Base-by-base conservation (phyloP, 169 alveolate genomes). In the Babesia divergens region DNA sequence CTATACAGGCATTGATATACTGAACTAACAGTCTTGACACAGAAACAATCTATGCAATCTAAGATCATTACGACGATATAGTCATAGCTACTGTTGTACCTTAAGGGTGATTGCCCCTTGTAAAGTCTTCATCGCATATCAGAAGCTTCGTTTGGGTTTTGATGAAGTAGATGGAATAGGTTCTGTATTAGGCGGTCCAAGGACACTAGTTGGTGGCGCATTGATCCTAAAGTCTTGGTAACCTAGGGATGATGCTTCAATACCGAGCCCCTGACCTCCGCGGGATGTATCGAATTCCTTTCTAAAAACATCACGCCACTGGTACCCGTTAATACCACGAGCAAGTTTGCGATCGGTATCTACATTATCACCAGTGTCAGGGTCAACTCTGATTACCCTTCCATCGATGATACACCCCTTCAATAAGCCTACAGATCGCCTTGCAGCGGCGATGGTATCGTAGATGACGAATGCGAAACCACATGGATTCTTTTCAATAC, bases 381-480 rank as follows among this genome's bases (percentile, higher is more conserved):
- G 87, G 65, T 86, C 92, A 14, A 86, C 92, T 40, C 92, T 65
- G 52, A 86, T 82, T 28, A 86, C 81, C 29, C 92, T 65, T 0
- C 92, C 90, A 55, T 86, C 92, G n/a, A 86, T 67, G 24, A 82
- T 64, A n/a, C 89, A 86, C 20, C 89, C 89, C 47, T 86, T 86
- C 34, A 86, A 70, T 69, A 83, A 46, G 13, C 82, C 82, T 29
- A 86, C 82, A 2, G 92, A 80, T 22, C 84, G 85, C 24, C 49
- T 86, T 35, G 86, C 86, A 16, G 89, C 85, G 46, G 79, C 84
- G 51, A 60, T 59, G 37, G 53, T 74, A 47, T 79, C 76, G 58
- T 82, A 86, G n/a, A 83, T 67, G 14, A 86, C 92, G 59, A 86
- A 86, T 29, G 91, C 89, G 65, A 86, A 86, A 1, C 92, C 92